Percentiles rank a stretch among this genome's conserved stretches.
Conservation (phyloP, 2,329 filamentous ascomycete genomes). For the Aspergillus neotritici region DNA sequence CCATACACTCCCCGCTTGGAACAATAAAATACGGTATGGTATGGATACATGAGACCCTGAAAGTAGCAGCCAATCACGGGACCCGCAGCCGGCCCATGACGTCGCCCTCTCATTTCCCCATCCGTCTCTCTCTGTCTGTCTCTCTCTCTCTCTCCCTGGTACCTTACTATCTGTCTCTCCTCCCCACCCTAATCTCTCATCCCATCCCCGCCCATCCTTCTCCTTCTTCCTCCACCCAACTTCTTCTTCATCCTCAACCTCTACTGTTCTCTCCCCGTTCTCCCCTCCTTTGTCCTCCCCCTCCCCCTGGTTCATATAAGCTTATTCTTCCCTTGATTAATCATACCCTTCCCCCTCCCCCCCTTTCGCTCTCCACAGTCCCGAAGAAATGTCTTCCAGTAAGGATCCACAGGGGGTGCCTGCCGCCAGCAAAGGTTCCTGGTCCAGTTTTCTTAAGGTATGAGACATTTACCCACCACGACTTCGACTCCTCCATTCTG, state of each 20-base stretch:
- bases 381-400: constrained; percentile 23
- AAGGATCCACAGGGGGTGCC: constrained; percentile 40
- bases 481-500: no score
- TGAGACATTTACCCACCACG: constrained; percentile 3
- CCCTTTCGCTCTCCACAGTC: not conserved
- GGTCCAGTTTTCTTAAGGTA: constrained; percentile 46
- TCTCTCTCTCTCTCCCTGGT: not conserved
- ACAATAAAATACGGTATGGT: no score
- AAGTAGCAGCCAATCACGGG: no score
- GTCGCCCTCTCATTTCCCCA: not conserved
- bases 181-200: not conserved
- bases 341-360: not conserved
- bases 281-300: not conserved
- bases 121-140: constrained; percentile 1
- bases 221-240: not conserved
- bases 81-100: constrained; percentile 8
- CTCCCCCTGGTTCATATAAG: not conserved
- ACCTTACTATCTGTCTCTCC: not conserved
- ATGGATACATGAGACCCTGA: no score
- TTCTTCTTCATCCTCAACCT: constrained; percentile 2
- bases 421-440: constrained; percentile 40
- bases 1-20: no score
- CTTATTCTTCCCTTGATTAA: not conserved
- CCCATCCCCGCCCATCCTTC: not conserved
- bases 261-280: constrained; percentile 2